These are phyloP conservation scores for Cytospora leucostoma DNA, from an alignment of 2,329 filamentous ascomycete species.

Conservation along the genomic window DNA sequence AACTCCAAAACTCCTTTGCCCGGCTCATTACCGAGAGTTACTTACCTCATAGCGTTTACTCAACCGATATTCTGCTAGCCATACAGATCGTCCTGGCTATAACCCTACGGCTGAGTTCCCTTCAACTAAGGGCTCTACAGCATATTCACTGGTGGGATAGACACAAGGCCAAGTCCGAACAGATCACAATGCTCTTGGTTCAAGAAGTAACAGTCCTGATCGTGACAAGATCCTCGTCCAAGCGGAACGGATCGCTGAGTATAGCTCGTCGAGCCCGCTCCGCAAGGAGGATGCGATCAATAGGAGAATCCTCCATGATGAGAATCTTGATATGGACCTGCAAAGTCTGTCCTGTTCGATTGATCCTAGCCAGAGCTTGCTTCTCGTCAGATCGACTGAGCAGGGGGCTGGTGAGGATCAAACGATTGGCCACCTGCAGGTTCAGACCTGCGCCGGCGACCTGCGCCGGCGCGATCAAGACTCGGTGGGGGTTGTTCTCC, in stretches of 20 bases:
- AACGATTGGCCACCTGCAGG: conserved; percentile 21
- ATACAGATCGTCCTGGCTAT: too few species aligned
- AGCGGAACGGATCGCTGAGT: neutral
- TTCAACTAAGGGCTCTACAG: too few species aligned
- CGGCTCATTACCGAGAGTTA: too few species aligned
- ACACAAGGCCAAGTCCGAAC: too few species aligned
- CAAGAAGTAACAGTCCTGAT: too few species aligned
- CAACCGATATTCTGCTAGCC: too few species aligned
- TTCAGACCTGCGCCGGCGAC: conserved; percentile 14
- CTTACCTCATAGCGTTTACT: too few species aligned
- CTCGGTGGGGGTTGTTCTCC: neutral
- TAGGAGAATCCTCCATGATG: conserved; percentile 11
- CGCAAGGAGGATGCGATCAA: conserved; percentile 13
- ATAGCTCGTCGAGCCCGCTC: neutral
- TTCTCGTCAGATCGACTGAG: conserved; percentile 2
- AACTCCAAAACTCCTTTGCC: too few species aligned
- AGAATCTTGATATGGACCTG: conserved; percentile 5
- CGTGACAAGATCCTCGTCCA: neutral
- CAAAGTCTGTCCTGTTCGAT: conserved; percentile 8
- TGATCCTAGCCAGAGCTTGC: conserved; percentile 19
- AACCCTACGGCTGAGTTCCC: too few species aligned
- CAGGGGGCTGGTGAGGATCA: conserved; percentile 21
- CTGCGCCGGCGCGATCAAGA: conserved; percentile 6
- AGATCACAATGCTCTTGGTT: too few species aligned
- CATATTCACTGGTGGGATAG: too few species aligned